Evolutionary conservation across 768 basidiomycete genomes (phyloP).

Genomic region (Xerocomellus intermedius): DNA sequence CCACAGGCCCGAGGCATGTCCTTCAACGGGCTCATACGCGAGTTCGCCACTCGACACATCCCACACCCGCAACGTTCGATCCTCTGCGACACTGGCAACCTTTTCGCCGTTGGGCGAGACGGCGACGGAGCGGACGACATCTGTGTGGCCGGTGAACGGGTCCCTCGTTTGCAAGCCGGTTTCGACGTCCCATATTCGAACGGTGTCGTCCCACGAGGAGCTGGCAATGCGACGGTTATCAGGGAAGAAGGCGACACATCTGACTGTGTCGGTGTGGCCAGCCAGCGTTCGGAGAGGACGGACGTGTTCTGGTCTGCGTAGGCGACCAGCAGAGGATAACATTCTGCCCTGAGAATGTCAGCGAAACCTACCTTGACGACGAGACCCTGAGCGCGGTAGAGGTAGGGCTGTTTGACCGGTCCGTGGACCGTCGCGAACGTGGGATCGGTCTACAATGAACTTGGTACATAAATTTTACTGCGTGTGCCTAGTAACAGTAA

Average conservation of each 20-base stretch:
- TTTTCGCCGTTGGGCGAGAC: conserved; percentile 29
- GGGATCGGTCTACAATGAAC: neutral
- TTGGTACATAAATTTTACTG: too few relatives aligned
- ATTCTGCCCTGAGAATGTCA: neutral
- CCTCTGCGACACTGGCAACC: conserved; percentile 30
- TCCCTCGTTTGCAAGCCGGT: conserved; percentile 12
- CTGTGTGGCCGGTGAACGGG: conserved; percentile 27
- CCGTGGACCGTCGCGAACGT: neutral
- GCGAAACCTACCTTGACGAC: neutral
- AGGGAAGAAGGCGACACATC: conserved; percentile 30
- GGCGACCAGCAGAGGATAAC: conserved; percentile 23
- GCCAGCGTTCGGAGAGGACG: conserved; percentile 31
- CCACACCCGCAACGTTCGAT: conserved; percentile 31
- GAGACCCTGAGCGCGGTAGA: too few relatives aligned
- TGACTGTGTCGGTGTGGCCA: conserved; percentile 29
- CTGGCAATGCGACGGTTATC: conserved; percentile 25
- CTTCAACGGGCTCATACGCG: conserved; percentile 25
- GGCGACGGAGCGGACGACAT: conserved; percentile 29
- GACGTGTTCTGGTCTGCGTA: conserved; percentile 24
- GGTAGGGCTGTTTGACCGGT: neutral
- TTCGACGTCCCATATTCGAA: conserved; percentile 29
- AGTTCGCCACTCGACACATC: conserved; percentile 19
- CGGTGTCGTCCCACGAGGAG: conserved; percentile 26
- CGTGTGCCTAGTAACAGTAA: too few relatives aligned
- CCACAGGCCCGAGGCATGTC: conserved; percentile 26